phyloP scores from a whole-genome alignment of 352 stramenopile genomes.

The Hyaloperonospora arabidopsidis region DNA sequence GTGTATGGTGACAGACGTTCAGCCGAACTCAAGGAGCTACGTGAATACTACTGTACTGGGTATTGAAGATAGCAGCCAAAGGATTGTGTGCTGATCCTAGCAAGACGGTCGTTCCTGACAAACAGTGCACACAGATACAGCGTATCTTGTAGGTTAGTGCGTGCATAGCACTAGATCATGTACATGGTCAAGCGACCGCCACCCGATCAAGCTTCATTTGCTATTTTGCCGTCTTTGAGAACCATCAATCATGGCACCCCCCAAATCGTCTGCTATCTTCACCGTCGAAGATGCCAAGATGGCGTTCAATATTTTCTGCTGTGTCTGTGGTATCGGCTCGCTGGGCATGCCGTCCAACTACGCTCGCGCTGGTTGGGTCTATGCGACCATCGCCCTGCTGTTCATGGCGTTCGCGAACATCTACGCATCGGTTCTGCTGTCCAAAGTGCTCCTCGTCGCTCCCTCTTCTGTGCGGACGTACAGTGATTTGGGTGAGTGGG shows the following conservation, averaged over 20 bases:
- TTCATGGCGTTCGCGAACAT: constrained; percentile 29
- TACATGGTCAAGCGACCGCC: no score
- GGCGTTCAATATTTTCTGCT: constrained; percentile 28
- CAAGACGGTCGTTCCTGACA: no score
- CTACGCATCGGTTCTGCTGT: constrained; percentile 21
- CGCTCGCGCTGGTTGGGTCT: constrained; percentile 21
- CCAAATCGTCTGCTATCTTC: constrained; percentile 10
- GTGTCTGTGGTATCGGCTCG: constrained; percentile 24
- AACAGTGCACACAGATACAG: no score
- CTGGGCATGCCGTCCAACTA: constrained; percentile 29
- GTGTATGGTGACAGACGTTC: no score
- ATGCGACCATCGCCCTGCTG: constrained; percentile 17
- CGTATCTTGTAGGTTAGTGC: no score
- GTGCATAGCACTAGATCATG: no score
- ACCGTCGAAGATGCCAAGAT: constrained; percentile 24
- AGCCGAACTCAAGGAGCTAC: no score
- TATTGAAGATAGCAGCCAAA: no score
- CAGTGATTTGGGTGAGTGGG: constrained; percentile 24
- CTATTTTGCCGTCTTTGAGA: constrained; percentile 10
- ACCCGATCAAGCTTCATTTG: constrained; percentile 8
- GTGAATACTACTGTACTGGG: no score
- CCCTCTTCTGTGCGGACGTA: constrained; percentile 21
- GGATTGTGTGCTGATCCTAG: no score
- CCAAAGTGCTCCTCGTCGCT: constrained; percentile 18
- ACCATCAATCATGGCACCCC: constrained; percentile 11